Evolutionary conservation across 2,329 filamentous ascomycete genomes (phyloP).

Genomic region (Chrysoporthe cubensis): DNA sequence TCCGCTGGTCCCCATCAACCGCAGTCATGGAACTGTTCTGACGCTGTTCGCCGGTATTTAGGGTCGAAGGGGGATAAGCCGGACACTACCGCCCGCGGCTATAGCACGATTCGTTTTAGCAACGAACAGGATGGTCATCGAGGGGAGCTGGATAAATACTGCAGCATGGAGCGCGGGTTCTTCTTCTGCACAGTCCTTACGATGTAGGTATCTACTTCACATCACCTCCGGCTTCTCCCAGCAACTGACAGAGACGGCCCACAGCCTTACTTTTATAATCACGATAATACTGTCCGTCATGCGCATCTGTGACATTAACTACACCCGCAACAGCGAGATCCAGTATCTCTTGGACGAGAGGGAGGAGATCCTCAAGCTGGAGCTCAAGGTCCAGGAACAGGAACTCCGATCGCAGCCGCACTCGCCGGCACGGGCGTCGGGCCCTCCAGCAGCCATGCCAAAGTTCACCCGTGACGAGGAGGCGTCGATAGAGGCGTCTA

Average conservation of each 20-base stretch:
- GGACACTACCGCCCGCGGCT: slow-evolving; percentile 25
- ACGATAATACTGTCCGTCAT: slow-evolving; percentile 37
- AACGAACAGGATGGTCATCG: slow-evolving; percentile 32
- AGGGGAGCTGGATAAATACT: slow-evolving; percentile 38
- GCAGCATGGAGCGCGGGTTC: slow-evolving; percentile 39
- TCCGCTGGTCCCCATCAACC: background rate
- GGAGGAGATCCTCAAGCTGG: slow-evolving; percentile 33
- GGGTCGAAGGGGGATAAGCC: slow-evolving; percentile 1
- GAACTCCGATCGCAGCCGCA: slow-evolving; percentile 11
- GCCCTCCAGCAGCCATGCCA: background rate
- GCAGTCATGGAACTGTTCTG: background rate
- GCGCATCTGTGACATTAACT: slow-evolving; percentile 37
- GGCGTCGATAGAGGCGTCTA: slow-evolving; percentile 5
- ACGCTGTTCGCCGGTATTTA: slow-evolving; percentile 1
- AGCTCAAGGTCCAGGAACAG: slow-evolving; percentile 33
- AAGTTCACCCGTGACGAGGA: slow-evolving; percentile 1
- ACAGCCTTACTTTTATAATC: slow-evolving; percentile 37
- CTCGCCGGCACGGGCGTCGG: background rate
- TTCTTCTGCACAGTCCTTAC: slow-evolving; percentile 39
- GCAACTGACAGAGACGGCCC: background rate
- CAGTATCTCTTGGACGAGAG: slow-evolving; percentile 34
- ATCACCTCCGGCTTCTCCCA: background rate
- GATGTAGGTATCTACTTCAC: slow-evolving; percentile 35
- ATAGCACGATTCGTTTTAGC: slow-evolving; percentile 39
- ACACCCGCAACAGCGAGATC: slow-evolving; percentile 34